These are phyloP conservation scores for Sclerotinia trifoliorum DNA, from an alignment of 2,329 filamentous ascomycete genomes.

Conservation along the genomic window DNA sequence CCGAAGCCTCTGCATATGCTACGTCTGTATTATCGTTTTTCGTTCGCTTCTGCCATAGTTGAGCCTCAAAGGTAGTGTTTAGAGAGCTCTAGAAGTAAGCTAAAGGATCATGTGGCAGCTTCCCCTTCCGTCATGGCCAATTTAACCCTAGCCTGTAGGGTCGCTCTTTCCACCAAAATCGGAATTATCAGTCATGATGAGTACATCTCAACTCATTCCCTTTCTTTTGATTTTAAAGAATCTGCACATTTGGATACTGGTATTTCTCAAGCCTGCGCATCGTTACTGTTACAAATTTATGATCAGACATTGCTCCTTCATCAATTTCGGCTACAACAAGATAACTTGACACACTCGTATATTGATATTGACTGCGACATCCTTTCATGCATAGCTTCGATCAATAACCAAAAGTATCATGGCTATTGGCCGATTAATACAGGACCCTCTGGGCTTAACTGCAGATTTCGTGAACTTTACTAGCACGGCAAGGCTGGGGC, in stretches of 20 bases:
- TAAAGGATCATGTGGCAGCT: not conserved
- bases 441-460: not conserved
- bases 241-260: slow-evolving; percentile 10
- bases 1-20: not conserved
- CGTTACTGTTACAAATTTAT: slow-evolving; percentile 7
- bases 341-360: too few species aligned
- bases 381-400: not conserved
- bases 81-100: not conserved
- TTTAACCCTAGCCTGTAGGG: not conserved
- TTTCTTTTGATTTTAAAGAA: not conserved
- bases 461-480: not conserved
- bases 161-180: not conserved
- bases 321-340: not conserved
- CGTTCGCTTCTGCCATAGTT: not conserved
- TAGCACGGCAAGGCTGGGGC: not conserved
- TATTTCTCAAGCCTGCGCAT: slow-evolving; percentile 3
- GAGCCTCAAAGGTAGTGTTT: not conserved
- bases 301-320: slow-evolving; percentile 9
- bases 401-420: slow-evolving; percentile 1
- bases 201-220: not conserved
- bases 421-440: not conserved
- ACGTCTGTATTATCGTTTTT: not conserved
- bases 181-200: not conserved
- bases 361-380: not conserved
- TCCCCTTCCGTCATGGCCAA: not conserved